Conservation (phyloP, 2,329 filamentous ascomycete genomes). For the Xylaria sp. region DNA sequence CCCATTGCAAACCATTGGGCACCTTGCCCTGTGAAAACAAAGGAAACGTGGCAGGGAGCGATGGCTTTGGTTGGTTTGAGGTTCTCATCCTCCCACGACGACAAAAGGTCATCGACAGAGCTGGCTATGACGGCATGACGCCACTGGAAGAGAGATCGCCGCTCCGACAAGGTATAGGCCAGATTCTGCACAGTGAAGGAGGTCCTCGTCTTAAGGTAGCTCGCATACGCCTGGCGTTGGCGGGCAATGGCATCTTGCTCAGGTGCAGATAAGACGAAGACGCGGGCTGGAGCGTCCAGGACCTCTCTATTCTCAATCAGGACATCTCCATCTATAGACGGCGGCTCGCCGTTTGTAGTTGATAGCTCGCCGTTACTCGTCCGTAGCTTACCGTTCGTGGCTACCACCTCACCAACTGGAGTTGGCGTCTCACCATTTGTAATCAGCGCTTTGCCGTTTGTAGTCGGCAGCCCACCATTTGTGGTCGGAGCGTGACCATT, state of each 20-base stretch:
- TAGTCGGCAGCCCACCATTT: too few species aligned
- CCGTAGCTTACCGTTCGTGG: too few species aligned
- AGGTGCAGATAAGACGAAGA: constrained; percentile 23
- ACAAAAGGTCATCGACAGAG: constrained; percentile 4
- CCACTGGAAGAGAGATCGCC: constrained; percentile 21
- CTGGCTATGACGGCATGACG: constrained; percentile 1
- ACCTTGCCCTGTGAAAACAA: constrained; percentile 32
- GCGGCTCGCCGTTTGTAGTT: too few species aligned
- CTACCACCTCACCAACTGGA: too few species aligned
- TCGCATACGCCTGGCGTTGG: constrained; percentile 14
- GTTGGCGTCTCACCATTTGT: too few species aligned
- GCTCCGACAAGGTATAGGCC: constrained; percentile 16
- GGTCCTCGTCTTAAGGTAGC: constrained; percentile 6
- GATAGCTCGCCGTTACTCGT: too few species aligned
- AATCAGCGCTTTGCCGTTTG: too few species aligned
- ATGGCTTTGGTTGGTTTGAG: constrained; percentile 14
- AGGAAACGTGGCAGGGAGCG: constrained; percentile 23
- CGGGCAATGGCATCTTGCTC: constrained; percentile 26
- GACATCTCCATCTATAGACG: constrained; percentile 18
- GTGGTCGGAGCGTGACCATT: too few species aligned
- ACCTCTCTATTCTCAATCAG: constrained; percentile 17
- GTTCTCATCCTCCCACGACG: constrained; percentile 6
- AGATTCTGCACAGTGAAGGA: constrained; percentile 14
- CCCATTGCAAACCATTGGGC: constrained; percentile 44
- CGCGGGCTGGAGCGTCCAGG: neutral